Evolutionary conservation across 768 basidiomycete species (phyloP).

Genomic region (Boletus fagicola): DNA sequence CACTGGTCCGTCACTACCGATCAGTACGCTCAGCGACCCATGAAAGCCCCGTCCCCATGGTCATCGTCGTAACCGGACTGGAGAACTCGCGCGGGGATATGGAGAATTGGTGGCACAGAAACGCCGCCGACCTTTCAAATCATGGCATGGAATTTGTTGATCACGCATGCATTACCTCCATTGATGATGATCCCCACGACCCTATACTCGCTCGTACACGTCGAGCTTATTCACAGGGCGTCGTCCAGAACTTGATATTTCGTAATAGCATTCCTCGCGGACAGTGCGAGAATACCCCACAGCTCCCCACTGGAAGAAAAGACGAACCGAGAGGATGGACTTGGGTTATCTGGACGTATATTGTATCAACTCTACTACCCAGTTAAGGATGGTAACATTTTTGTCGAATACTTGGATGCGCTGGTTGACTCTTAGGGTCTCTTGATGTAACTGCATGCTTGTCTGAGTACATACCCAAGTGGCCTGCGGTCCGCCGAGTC

Average conservation of each 20-base stretch:
- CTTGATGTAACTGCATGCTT: not conserved
- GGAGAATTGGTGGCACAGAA: constrained; percentile 37
- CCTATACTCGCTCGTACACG: constrained; percentile 12
- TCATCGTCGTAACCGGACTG: constrained; percentile 40
- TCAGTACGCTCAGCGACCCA: constrained; percentile 34
- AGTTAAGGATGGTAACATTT: not conserved
- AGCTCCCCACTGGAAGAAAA: not conserved
- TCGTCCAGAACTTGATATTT: constrained; percentile 25
- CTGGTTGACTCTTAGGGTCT: not conserved
- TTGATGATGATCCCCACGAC: constrained; percentile 24
- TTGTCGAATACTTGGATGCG: not conserved
- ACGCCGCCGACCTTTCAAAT: constrained; percentile 17
- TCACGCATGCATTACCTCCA: constrained; percentile 35
- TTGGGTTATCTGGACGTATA: constrained; percentile 14
- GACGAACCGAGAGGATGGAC: constrained; percentile 7
- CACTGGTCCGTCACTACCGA: constrained; percentile 38
- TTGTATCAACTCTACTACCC: constrained; percentile 11
- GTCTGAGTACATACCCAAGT: not conserved
- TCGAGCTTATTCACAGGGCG: constrained; percentile 24
- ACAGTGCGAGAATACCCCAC: not conserved
- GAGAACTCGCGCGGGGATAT: constrained; percentile 34
- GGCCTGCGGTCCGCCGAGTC: not conserved
- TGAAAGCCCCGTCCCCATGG: constrained; percentile 33
- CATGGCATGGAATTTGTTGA: constrained; percentile 29
- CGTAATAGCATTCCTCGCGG: constrained; percentile 16